Evolutionary conservation across 2,329 filamentous ascomycete species (phyloP).

Genomic region (Fusarium armeniacum): DNA sequence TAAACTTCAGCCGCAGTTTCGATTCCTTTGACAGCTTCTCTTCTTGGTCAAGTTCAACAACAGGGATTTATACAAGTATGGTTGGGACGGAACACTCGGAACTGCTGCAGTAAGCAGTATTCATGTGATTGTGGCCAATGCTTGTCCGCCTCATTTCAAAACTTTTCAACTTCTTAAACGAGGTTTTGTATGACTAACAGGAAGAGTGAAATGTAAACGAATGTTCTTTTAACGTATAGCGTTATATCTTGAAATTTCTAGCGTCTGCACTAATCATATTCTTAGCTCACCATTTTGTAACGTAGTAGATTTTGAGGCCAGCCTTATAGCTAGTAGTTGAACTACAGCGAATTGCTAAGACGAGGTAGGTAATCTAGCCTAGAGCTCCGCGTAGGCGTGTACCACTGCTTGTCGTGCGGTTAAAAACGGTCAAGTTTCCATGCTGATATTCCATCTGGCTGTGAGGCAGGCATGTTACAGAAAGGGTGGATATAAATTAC

Average conservation of each 20-base stretch:
- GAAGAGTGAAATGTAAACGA: neutral
- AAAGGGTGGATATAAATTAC: neutral
- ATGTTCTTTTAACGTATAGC: neutral
- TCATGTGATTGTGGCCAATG: constrained; percentile 4
- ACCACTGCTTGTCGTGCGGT: neutral
- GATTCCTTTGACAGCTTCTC: constrained; percentile 6
- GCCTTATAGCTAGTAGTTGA: neutral
- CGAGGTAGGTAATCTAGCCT: too few relatives aligned
- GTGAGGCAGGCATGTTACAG: neutral
- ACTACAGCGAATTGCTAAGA: neutral
- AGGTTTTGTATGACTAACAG: constrained; percentile 2
- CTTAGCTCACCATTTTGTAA: neutral
- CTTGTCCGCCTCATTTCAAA: neutral
- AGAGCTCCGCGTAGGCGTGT: neutral
- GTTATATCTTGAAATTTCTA: neutral
- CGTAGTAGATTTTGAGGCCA: neutral
- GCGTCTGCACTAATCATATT: neutral
- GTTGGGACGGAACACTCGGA: neutral
- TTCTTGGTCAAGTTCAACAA: constrained; percentile 3
- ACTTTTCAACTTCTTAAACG: neutral
- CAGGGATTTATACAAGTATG: neutral
- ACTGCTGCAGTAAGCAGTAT: neutral
- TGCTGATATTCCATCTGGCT: neutral
- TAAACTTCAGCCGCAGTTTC: constrained; percentile 11
- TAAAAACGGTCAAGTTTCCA: neutral